Percentiles rank a stretch among this genome's conserved stretches.
Evolutionary conservation across 129 eudicot species (phyloP).

Genomic region (Chrysanthemum makinoi): DNA sequence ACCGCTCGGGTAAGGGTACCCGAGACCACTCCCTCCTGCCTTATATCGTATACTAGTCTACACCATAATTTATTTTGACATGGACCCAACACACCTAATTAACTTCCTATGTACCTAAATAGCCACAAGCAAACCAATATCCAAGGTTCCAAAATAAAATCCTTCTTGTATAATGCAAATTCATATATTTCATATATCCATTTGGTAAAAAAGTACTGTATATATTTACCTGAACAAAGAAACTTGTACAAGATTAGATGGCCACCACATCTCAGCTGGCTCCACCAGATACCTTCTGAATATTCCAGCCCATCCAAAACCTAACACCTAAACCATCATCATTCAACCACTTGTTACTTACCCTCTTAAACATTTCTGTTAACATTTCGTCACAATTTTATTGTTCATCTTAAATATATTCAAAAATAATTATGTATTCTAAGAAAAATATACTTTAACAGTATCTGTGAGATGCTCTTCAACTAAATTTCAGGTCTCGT

Average conservation of each 20-base stretch:
- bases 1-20: too few species aligned
- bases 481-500: too few species aligned
- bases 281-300: slow-evolving; percentile 85
- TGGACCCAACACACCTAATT: background rate
- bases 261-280: slow-evolving; percentile 99
- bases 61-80: background rate
- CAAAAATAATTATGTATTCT: too few species aligned
- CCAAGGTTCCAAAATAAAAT: background rate
- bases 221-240: slow-evolving; percentile 74
- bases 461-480: too few species aligned
- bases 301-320: slow-evolving; percentile 99
- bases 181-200: too few species aligned
- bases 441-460: too few species aligned
- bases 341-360: background rate
- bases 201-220: background rate
- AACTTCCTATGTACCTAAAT: too few species aligned
- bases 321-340: slow-evolving; percentile 56
- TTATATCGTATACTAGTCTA: background rate
- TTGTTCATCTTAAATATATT: background rate
- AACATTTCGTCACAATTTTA: background rate
- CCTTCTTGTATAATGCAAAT: background rate
- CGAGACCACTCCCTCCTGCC: too few species aligned
- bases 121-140: background rate
- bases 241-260: slow-evolving; percentile 92
- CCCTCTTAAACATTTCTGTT: background rate